Conservation (phyloP, 805 yeast species). For the Saturnispora galanensis region DNA sequence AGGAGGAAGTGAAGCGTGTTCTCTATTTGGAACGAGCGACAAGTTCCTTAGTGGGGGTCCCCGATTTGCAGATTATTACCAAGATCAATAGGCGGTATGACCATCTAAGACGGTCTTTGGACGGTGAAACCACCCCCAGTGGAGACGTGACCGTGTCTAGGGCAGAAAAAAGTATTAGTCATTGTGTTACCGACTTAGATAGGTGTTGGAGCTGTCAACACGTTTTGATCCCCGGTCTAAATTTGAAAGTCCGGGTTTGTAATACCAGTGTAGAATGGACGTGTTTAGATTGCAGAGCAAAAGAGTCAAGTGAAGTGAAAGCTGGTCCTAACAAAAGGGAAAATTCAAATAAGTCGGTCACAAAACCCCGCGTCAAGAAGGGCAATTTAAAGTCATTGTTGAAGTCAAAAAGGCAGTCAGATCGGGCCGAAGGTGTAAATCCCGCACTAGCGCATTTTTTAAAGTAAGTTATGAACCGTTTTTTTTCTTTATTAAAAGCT, state of each 20-base stretch:
- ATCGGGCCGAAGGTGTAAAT: not conserved
- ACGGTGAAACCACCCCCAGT: not conserved
- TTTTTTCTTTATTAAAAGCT: not conserved
- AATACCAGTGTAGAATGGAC: slow-evolving; percentile 4
- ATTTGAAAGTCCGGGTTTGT: slow-evolving; percentile 11
- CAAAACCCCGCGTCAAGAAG: not conserved
- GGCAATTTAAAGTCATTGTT: not conserved
- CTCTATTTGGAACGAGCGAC: slow-evolving; percentile 4
- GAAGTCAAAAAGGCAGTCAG: slow-evolving; percentile 4
- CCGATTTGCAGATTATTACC: not conserved
- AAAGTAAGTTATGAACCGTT: not conserved
- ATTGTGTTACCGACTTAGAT: slow-evolving; percentile 1
- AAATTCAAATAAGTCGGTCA: not conserved
- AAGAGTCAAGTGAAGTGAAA: no score
- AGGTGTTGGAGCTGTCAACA: slow-evolving; percentile 8
- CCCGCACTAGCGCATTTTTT: slow-evolving; percentile 6
- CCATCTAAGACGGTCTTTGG: not conserved
- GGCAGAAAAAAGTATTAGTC: not conserved
- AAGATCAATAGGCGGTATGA: not conserved
- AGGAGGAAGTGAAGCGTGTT: not conserved
- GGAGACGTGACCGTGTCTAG: not conserved
- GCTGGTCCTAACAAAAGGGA: not conserved
- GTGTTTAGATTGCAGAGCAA: slow-evolving; percentile 2
- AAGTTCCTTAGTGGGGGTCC: not conserved
- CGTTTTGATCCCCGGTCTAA: slow-evolving; percentile 12